A percentile compares a stretch with the other conserved stretches of the same genome.
Conservation (phyloP, 2,329 filamentous ascomycete species). For the Zasmidium citrigriseum region DNA sequence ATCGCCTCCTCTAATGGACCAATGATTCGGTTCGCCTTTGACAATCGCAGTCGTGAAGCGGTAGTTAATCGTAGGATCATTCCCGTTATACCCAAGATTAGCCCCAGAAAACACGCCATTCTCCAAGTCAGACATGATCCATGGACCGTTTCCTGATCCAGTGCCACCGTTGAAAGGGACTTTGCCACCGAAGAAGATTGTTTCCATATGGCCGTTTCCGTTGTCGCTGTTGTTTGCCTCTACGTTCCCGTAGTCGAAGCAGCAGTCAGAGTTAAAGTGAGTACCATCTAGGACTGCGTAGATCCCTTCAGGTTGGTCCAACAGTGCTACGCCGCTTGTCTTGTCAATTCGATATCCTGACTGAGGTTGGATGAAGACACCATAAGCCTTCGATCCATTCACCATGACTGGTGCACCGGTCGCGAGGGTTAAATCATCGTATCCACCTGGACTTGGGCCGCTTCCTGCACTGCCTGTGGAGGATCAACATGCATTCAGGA, state of each 20-base stretch:
- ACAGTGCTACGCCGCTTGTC: slow-evolving; percentile 53
- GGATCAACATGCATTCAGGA: too few relatives aligned
- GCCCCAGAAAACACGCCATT: slow-evolving; percentile 64
- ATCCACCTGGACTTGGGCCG: slow-evolving; percentile 55
- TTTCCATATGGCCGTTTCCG: slow-evolving; percentile 67
- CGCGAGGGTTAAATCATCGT: slow-evolving; percentile 61
- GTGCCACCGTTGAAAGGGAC: slow-evolving; percentile 55
- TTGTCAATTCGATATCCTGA: slow-evolving; percentile 64
- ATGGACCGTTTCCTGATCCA: slow-evolving; percentile 61
- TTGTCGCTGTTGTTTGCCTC: slow-evolving; percentile 44
- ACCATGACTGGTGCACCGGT: slow-evolving; percentile 62
- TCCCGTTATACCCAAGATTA: slow-evolving; percentile 49
- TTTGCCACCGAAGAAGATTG: slow-evolving; percentile 60
- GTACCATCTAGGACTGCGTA: slow-evolving; percentile 62
- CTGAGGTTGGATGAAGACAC: slow-evolving; percentile 63
- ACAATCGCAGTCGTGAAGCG: slow-evolving; percentile 60
- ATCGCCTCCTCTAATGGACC: slow-evolving; percentile 62
- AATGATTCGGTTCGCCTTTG: slow-evolving; percentile 58
- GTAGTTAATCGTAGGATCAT: slow-evolving; percentile 52
- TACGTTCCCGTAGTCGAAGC: slow-evolving; percentile 44
- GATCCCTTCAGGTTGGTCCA: slow-evolving; percentile 58
- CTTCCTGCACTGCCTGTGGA: slow-evolving; percentile 58
- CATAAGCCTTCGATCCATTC: slow-evolving; percentile 60
- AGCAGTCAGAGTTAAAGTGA: slow-evolving; percentile 59
- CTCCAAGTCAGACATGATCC: slow-evolving; percentile 70